phyloP scores from a whole-genome alignment of 2,329 filamentous ascomycete species.

The Zasmidium citrigriseum region DNA sequence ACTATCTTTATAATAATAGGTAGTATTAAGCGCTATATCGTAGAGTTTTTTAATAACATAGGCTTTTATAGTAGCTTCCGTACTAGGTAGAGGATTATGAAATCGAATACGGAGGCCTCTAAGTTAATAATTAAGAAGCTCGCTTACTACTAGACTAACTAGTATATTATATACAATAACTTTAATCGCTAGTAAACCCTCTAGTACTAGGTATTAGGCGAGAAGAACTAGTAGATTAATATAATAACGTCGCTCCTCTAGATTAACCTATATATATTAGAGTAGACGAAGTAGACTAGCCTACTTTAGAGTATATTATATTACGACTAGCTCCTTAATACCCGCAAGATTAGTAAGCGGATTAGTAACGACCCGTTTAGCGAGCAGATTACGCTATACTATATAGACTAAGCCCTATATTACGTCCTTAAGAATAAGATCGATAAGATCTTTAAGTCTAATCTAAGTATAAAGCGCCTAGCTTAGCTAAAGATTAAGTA shows the following conservation, averaged over 20 bases:
- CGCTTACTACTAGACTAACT: background rate
- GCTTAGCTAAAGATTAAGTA: background rate
- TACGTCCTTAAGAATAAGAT: background rate
- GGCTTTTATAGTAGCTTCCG: background rate
- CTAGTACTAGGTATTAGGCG: background rate
- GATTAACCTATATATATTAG: background rate
- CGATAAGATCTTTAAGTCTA: background rate
- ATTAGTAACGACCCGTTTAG: background rate
- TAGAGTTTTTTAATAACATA: background rate
- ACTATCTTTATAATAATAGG: background rate
- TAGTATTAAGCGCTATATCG: background rate
- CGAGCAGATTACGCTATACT: background rate
- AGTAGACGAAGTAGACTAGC: no score
- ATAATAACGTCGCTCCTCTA: background rate
- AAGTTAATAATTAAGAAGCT: background rate
- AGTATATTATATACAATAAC: background rate
- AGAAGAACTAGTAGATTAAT: constrained; percentile 1
- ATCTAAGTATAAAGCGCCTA: background rate
- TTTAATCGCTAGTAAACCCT: background rate
- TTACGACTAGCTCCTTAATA: no score
- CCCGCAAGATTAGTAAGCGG: background rate
- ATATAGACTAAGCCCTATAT: background rate
- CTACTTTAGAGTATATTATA: background rate
- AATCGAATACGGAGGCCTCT: background rate
- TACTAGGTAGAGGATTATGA: background rate